These are phyloP conservation scores for Erysimum cheiranthoides DNA, from an alignment of 345 rosid genomes.

Conservation along the genomic window DNA sequence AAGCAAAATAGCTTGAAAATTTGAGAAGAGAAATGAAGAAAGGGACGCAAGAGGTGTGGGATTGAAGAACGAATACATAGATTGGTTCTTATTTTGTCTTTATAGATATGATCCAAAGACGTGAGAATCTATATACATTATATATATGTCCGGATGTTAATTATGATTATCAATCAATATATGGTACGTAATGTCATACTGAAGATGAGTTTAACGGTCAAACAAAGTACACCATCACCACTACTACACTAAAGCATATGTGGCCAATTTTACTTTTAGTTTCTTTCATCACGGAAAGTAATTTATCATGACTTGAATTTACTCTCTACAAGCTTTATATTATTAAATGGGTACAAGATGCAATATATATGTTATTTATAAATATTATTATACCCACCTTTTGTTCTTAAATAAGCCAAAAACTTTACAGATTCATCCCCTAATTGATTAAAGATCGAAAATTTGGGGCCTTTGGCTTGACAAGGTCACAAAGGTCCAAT, in stretches of 20 bases:
- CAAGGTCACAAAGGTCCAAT: conserved; percentile 2
- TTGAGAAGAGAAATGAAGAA: conserved; percentile 31
- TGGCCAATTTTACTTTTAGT: conserved; percentile 35
- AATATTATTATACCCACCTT: background rate
- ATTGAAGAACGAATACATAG: conserved; percentile 19
- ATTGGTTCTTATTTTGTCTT: conserved; percentile 42
- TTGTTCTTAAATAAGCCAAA: background rate
- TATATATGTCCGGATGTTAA: conserved; percentile 21
- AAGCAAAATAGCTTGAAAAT: background rate
- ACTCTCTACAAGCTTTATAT: background rate
- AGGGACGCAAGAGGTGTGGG: conserved; percentile 40
- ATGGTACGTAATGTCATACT: conserved; percentile 5
- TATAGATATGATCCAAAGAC: conserved; percentile 33
- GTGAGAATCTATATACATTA: conserved; percentile 10
- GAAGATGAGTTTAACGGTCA: conserved; percentile 33
- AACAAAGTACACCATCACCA: conserved; percentile 28
- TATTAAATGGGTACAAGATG: conserved; percentile 21
- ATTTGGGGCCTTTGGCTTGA: conserved; percentile 2
- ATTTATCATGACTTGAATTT: conserved; percentile 2
- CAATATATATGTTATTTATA: background rate
- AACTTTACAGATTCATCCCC: conserved; percentile 29
- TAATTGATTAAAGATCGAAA: background rate
- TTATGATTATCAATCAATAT: conserved; percentile 28
- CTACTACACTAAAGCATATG: conserved; percentile 13
- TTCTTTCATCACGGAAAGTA: conserved; percentile 21